Conservation (phyloP, 129 eudicot genomes). For the Helianthus annuus region HanXRQr2.0-SUNRISE NC_035434.2:7399661-7400160, state of each 20-base stretch:
- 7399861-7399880: not conserved
- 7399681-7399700: conserved; percentile 3
- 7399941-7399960: not conserved
- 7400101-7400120: not conserved
- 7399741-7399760: conserved; percentile 3
- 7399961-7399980: not conserved
- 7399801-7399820: conserved; percentile 3
- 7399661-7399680: not conserved
- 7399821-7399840: not conserved
- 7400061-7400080: conserved; percentile 85
- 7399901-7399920: too few species aligned
- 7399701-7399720: conserved; percentile 8
- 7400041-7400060: conserved; percentile 94
- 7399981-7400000: not conserved
- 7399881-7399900: not conserved
- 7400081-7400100: conserved; percentile 31
- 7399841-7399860: not conserved
- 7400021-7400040: conserved; percentile 89
- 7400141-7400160: not conserved
- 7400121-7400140: not conserved
- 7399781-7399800: not conserved
- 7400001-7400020: conserved; percentile 59
- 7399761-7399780: not conserved
- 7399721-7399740: not conserved
- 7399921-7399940: not conserved